Evolutionary conservation across 768 basidiomycete genomes (phyloP).

Genomic region (Steccherinum ochraceum): DNA sequence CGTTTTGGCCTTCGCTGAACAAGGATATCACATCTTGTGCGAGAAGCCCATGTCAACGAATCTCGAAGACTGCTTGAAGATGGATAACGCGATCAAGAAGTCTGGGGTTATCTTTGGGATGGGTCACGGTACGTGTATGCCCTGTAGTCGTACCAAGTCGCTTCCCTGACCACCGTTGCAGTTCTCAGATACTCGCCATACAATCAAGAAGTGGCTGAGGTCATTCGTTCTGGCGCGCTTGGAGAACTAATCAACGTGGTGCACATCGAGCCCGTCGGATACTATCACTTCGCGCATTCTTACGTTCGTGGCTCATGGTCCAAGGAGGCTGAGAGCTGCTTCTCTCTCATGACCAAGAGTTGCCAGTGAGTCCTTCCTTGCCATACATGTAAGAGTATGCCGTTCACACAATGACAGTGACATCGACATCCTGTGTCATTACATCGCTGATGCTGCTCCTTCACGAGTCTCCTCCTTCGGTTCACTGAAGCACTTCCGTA

Average conservation of each 20-base stretch:
- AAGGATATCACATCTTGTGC: conserved; percentile 85
- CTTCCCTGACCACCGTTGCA: conserved; percentile 20
- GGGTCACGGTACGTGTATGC: conserved; percentile 75
- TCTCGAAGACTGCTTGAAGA: conserved; percentile 64
- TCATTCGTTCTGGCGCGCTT: conserved; percentile 63
- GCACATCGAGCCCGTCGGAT: conserved; percentile 82
- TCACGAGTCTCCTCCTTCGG: conserved; percentile 80
- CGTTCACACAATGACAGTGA: conserved; percentile 59
- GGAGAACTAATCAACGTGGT: conserved; percentile 79
- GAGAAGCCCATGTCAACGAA: conserved; percentile 90
- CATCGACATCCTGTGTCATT: conserved; percentile 77
- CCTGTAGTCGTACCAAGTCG: background rate
- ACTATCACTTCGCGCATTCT: conserved; percentile 86
- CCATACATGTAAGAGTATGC: conserved; percentile 1
- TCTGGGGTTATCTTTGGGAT: conserved; percentile 76
- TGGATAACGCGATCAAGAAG: conserved; percentile 65
- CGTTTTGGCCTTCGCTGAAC: conserved; percentile 64
- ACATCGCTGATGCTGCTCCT: conserved; percentile 61
- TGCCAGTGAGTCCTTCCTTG: conserved; percentile 61
- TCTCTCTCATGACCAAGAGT: conserved; percentile 84
- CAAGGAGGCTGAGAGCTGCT: conserved; percentile 61
- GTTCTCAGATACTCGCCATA: conserved; percentile 89
- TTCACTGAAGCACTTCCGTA: conserved; percentile 76
- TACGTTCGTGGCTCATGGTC: conserved; percentile 84
- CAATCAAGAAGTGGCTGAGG: conserved; percentile 57